Conservation (phyloP, 1,284 basidiomycete genomes). For the Lentinula novae-zelandiae region DNA sequence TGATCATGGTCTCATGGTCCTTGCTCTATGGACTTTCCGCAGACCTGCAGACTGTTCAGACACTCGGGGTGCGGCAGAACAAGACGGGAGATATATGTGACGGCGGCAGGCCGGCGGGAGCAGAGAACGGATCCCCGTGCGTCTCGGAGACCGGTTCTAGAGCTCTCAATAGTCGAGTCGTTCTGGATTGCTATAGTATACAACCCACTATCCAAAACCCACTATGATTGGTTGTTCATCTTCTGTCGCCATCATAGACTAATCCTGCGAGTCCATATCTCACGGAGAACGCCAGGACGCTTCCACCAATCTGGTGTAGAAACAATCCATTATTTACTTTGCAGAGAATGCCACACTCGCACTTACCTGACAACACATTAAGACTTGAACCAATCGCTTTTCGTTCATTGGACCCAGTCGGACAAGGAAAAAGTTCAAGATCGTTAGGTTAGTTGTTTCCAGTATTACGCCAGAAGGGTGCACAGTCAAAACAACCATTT, state of each 20-base stretch:
- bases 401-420: slow-evolving; percentile 81
- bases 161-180: background rate
- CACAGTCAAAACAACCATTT: slow-evolving; percentile 64
- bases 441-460: slow-evolving; percentile 82
- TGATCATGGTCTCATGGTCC: background rate
- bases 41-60: background rate
- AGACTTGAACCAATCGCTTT: slow-evolving; percentile 65
- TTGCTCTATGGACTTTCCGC: background rate
- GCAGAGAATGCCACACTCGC: background rate
- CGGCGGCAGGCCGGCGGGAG: background rate
- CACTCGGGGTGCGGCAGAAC: background rate
- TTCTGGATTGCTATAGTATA: background rate
- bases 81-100: background rate
- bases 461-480: slow-evolving; percentile 55
- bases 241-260: slow-evolving; percentile 86
- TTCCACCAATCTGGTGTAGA: slow-evolving; percentile 56
- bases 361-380: slow-evolving; percentile 71
- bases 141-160: background rate
- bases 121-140: background rate
- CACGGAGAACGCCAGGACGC: slow-evolving; percentile 74
- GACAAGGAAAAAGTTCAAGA: slow-evolving; percentile 81
- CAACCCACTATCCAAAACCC: background rate
- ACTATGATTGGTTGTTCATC: slow-evolving; percentile 35
- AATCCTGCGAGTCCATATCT: slow-evolving; percentile 85
- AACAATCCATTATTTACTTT: slow-evolving; percentile 4